phyloP scores from a whole-genome alignment of 768 basidiomycete genomes.

The Leccinum broughii region DNA sequence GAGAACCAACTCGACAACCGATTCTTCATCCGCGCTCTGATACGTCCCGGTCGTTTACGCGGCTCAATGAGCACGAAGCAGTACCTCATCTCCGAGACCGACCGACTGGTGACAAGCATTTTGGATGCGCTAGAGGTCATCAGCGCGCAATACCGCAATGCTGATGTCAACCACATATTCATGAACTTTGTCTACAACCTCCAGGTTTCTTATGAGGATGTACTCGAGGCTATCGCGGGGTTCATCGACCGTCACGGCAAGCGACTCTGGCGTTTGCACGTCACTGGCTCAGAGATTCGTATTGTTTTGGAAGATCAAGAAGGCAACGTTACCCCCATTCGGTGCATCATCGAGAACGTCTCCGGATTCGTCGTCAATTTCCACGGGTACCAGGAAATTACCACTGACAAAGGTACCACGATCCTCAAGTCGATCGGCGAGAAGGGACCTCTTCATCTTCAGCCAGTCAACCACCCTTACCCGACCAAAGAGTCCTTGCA shows the following conservation, averaged over 20 bases:
- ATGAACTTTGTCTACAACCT: conserved; percentile 99
- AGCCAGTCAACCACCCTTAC: conserved; percentile 91
- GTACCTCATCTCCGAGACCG: conserved; percentile 98
- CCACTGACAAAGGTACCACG: conserved; percentile 91
- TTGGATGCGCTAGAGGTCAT: conserved; percentile 96
- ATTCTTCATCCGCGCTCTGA: conserved; percentile 96
- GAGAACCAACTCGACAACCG: conserved; percentile 98
- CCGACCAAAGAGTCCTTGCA: conserved; percentile 98
- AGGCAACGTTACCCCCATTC: conserved; percentile 93
- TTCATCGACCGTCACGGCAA: conserved; percentile 99
- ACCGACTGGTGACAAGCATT: conserved; percentile 91
- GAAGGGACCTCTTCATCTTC: conserved; percentile 94
- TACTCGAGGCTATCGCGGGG: conserved; percentile 94
- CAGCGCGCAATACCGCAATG: conserved; percentile 82
- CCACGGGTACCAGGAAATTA: conserved; percentile 97
- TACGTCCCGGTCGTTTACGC: conserved; percentile 92
- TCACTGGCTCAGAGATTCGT: conserved; percentile 96
- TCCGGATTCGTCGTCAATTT: conserved; percentile 99
- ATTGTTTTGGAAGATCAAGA: conserved; percentile 93
- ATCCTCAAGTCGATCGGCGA: conserved; percentile 98
- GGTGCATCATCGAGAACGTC: conserved; percentile 97
- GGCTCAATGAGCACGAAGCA: conserved; percentile 94
- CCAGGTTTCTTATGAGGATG: conserved; percentile 93
- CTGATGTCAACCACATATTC: conserved; percentile 98
- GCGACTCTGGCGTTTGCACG: conserved; percentile 95